Evolutionary conservation across 208 protist genomes (phyloP).

Genomic region (Zelonia costaricensis): DNA sequence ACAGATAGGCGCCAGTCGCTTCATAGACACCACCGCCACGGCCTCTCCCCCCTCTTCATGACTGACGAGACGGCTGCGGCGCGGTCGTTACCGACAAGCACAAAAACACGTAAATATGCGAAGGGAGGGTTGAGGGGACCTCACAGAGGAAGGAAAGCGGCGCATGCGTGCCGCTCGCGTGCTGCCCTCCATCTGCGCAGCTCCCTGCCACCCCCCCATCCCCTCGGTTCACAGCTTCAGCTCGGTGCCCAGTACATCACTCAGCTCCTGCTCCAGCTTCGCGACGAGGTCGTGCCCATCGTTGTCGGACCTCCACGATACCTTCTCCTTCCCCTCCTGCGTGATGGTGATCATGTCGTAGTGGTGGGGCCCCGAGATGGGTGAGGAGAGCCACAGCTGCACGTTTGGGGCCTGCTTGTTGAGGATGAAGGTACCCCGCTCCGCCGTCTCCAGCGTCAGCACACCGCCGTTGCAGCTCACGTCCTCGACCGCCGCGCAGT

Average conservation of each 20-base stretch:
- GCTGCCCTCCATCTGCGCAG: too few species aligned
- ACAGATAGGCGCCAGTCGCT: too few species aligned
- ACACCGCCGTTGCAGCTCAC: constrained; percentile 68
- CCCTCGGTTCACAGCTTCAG: constrained; percentile 39
- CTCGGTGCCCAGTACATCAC: constrained; percentile 33
- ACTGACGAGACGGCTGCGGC: too few species aligned
- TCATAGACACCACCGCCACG: too few species aligned
- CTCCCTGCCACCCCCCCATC: too few species aligned
- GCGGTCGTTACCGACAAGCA: too few species aligned
- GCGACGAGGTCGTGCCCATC: constrained; percentile 71
- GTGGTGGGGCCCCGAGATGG: constrained; percentile 87
- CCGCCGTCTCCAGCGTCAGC: constrained; percentile 68
- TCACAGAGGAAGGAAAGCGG: too few species aligned
- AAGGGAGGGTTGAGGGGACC: too few species aligned
- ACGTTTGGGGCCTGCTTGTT: constrained; percentile 94
- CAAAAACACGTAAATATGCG: too few species aligned
- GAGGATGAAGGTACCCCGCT: constrained; percentile 79
- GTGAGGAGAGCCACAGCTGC: constrained; percentile 93
- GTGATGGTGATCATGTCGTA: constrained; percentile 74
- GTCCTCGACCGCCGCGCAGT: constrained; percentile 60
- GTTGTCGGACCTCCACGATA: constrained; percentile 56
- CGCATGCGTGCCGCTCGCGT: too few species aligned
- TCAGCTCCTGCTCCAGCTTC: constrained; percentile 71
- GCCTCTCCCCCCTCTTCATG: too few species aligned
- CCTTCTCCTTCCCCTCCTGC: constrained; percentile 15